These are phyloP conservation scores for Hypoxylon perforatum DNA, from an alignment of 495 filamentous ascomycete species.

Conservation along the genomic window DNA sequence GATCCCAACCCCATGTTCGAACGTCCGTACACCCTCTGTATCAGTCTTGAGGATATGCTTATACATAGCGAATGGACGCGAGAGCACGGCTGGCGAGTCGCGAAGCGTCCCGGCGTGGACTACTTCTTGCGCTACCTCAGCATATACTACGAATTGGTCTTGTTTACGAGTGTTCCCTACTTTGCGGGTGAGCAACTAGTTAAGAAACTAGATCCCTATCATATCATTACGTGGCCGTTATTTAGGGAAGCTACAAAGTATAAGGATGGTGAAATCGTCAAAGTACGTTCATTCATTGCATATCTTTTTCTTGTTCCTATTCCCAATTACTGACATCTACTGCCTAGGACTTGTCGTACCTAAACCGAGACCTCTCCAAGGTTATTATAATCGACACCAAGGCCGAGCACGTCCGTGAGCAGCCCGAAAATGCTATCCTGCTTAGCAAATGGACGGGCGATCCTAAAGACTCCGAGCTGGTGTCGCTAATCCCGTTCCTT, in stretches of 20 bases:
- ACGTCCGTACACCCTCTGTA: constrained; percentile 90
- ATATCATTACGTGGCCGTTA: constrained; percentile 93
- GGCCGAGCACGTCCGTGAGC: constrained; percentile 78
- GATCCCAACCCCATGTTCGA: constrained; percentile 83
- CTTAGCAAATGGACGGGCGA: constrained; percentile 90
- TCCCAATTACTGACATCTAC: constrained; percentile 8
- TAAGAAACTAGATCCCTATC: constrained; percentile 94
- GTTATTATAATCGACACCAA: constrained; percentile 93
- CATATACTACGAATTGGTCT: constrained; percentile 96
- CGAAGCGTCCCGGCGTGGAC: constrained; percentile 94
- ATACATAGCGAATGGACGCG: constrained; percentile 94
- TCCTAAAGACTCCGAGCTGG: constrained; percentile 81
- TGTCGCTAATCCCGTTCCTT: constrained; percentile 91
- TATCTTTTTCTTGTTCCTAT: constrained; percentile 4
- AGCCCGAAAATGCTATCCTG: constrained; percentile 94
- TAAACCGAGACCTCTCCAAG: constrained; percentile 95
- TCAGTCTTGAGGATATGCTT: constrained; percentile 92
- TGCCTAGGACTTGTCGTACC: constrained; percentile 86
- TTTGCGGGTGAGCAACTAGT: constrained; percentile 86
- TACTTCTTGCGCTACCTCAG: constrained; percentile 97
- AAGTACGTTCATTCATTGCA: constrained; percentile 66
- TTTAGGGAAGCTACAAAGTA: constrained; percentile 96
- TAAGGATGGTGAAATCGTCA: constrained; percentile 94
- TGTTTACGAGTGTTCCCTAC: constrained; percentile 89
- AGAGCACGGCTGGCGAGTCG: constrained; percentile 94